Base-by-base conservation (phyloP, 2,329 filamentous ascomycete genomes). In the Chaetothyriales sp. region DNA sequence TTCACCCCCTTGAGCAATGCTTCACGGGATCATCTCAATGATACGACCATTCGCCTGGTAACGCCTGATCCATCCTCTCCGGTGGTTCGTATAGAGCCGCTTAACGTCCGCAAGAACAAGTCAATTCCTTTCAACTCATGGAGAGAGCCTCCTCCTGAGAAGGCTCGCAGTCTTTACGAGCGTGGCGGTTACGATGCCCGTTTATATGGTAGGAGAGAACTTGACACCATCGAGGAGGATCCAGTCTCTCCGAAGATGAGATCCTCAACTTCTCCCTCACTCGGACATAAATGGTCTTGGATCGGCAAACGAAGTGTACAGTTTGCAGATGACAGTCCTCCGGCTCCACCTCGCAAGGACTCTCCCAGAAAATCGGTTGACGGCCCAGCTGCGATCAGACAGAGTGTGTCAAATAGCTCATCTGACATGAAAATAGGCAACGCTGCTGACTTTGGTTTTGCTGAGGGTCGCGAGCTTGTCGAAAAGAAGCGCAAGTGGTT, bases 41-140 rank as follows among this genome's bases (percentile, higher is more conserved):
- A 58, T 9, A 64, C 68, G 26, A 80, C 77, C 0, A 77, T 81
- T 44, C 71, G 79, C 10, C 66, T 81, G 55, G 77, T 81, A 2
- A 70, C 74, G 25, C 69, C 72, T 8, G 74, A 73, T 36, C 72
- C 75, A 3, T 60, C 71, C 8, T 68, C 65, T 3, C 69, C 68
- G 5, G 66, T 70, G 22, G 62, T 63, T 26, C 65, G 64, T 15
- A 60, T 77, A 6, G 74, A 73, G 42, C 75, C 77, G 1, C 65
- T 80, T 45, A 75, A 73, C 47, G 74, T 80, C 43, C 71, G 74
- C 46, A 80, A 80, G 65, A 65, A 60, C 28, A 53, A 62, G 12
- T 58, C 59, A 28, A 56, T 54, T 22, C 53, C 58, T 1, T 51
- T 56, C 42, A 58, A 59, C 43, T 59, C 58, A 0, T 46, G 57